These are phyloP conservation scores for Myrmaecium sp. DNA, from an alignment of 2,329 filamentous ascomycete genomes.

Conservation along the genomic window DNA sequence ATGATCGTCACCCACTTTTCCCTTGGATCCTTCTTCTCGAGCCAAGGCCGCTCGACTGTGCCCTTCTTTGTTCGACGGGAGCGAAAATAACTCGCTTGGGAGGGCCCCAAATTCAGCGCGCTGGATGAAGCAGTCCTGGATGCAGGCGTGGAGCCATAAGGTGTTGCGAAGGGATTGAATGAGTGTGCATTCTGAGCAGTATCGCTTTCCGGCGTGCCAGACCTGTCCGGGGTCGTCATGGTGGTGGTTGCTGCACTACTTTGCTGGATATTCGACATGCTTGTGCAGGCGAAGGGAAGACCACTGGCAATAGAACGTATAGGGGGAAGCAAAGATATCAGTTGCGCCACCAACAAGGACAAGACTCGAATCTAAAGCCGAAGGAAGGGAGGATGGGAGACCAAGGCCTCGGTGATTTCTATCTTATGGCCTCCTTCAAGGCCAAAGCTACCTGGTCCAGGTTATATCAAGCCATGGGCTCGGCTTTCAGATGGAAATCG, in stretches of 20 bases:
- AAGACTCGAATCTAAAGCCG: too few species aligned
- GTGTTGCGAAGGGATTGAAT: slow-evolving; percentile 19
- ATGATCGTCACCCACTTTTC: slow-evolving; percentile 81
- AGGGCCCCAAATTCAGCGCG: slow-evolving; percentile 13
- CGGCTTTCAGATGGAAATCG: too few species aligned
- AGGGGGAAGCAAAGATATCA: too few species aligned
- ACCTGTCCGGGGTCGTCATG: slow-evolving; percentile 18
- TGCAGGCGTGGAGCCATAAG: slow-evolving; percentile 25
- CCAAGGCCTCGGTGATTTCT: too few species aligned
- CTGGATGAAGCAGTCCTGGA: slow-evolving; percentile 27
- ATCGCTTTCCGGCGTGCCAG: slow-evolving; percentile 23
- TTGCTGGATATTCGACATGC: too few species aligned
- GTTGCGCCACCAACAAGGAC: too few species aligned
- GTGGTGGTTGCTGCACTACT: slow-evolving; percentile 9
- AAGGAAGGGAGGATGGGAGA: too few species aligned
- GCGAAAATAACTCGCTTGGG: slow-evolving; percentile 43
- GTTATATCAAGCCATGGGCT: too few species aligned
- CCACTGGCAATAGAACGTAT: too few species aligned
- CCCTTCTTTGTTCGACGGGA: slow-evolving; percentile 57
- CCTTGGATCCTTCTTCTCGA: slow-evolving; percentile 53
- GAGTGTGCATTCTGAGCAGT: slow-evolving; percentile 3
- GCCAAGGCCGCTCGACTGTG: slow-evolving; percentile 61
- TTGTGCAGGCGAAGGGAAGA: too few species aligned
- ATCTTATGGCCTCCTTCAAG: too few species aligned
- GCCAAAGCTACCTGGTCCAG: too few species aligned